A percentile compares a stretch with the other conserved stretches of the same genome.
These are phyloP conservation scores for Testicularia cyperi DNA, from an alignment of 1,284 basidiomycete species.

Conservation along the genomic window DNA sequence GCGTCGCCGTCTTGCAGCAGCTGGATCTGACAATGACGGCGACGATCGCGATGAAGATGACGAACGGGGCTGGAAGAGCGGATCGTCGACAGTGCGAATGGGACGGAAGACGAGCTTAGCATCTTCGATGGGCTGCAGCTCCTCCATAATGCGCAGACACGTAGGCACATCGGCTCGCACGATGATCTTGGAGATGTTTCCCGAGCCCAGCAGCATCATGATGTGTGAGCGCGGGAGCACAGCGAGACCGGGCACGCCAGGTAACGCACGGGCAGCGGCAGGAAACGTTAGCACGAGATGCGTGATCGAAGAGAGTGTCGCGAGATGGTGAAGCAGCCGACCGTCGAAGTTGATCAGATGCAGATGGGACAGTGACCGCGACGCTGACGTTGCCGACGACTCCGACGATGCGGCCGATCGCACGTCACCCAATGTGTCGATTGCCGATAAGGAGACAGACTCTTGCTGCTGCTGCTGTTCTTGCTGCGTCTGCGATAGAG, in stretches of 20 bases:
- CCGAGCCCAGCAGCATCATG: conserved; percentile 25
- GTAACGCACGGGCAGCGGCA: conserved; percentile 2
- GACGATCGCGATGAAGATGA: too few species aligned
- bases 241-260: conserved; percentile 15
- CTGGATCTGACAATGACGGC: background rate
- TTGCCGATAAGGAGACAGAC: too few species aligned
- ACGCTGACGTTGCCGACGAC: background rate
- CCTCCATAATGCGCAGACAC: conserved; percentile 29
- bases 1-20: too few species aligned
- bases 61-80: background rate
- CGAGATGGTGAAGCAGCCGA: conserved; percentile 28
- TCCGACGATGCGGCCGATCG: background rate
- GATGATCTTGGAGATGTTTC: conserved; percentile 16
- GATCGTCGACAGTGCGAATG: conserved; percentile 1
- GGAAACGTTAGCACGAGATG: conserved; percentile 35
- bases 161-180: conserved; percentile 16
- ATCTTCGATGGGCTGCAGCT: conserved; percentile 24
- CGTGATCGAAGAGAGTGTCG: conserved; percentile 21
- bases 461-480: too few species aligned
- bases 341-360: conserved; percentile 33
- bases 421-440: too few species aligned
- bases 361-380: conserved; percentile 23
- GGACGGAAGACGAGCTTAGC: conserved; percentile 33
- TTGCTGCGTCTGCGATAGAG: background rate
- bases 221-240: conserved; percentile 27